Evolutionary conservation across 1,284 basidiomycete species (phyloP).

Genomic region (Ustilago nuda): DNA sequence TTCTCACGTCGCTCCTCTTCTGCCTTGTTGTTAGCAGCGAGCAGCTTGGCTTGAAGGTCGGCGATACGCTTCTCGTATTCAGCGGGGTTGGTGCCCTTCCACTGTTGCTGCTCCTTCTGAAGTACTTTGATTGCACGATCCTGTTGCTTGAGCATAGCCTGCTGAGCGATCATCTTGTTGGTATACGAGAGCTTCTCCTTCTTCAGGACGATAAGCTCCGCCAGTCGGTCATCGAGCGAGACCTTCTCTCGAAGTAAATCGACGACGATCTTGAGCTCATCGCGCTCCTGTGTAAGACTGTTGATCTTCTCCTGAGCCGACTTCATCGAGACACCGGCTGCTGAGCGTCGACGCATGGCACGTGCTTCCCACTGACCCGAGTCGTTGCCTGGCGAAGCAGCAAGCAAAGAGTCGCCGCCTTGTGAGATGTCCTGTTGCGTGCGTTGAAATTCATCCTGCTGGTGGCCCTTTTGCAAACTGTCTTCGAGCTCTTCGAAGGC

Average conservation of each 20-base stretch:
- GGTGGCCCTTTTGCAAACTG: slow-evolving; percentile 43
- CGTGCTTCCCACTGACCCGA: slow-evolving; percentile 61
- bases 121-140: slow-evolving; percentile 63
- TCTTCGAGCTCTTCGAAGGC: slow-evolving; percentile 53
- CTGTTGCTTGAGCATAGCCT: slow-evolving; percentile 63
- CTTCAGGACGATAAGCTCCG: slow-evolving; percentile 61
- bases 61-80: slow-evolving; percentile 43
- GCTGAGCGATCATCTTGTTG: slow-evolving; percentile 61
- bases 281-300: slow-evolving; percentile 63
- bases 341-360: slow-evolving; percentile 58
- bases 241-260: slow-evolving; percentile 66
- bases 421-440: slow-evolving; percentile 56
- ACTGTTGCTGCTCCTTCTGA: slow-evolving; percentile 60
- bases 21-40: slow-evolving; percentile 41
- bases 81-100: slow-evolving; percentile 45
- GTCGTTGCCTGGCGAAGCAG: slow-evolving; percentile 35
- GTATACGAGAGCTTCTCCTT: slow-evolving; percentile 64
- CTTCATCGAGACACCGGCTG: slow-evolving; percentile 64
- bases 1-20: slow-evolving; percentile 47
- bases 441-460: slow-evolving; percentile 50
- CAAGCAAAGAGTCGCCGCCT: slow-evolving; percentile 44
- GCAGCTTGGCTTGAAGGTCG: slow-evolving; percentile 45
- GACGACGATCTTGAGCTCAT: slow-evolving; percentile 67
- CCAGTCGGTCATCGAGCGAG: slow-evolving; percentile 58
- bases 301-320: slow-evolving; percentile 65